Evolutionary conservation across 1,284 basidiomycete species (phyloP), one percentile per base, ranked within the genome.

Genomic region (Sporisorium exsertum): DNA sequence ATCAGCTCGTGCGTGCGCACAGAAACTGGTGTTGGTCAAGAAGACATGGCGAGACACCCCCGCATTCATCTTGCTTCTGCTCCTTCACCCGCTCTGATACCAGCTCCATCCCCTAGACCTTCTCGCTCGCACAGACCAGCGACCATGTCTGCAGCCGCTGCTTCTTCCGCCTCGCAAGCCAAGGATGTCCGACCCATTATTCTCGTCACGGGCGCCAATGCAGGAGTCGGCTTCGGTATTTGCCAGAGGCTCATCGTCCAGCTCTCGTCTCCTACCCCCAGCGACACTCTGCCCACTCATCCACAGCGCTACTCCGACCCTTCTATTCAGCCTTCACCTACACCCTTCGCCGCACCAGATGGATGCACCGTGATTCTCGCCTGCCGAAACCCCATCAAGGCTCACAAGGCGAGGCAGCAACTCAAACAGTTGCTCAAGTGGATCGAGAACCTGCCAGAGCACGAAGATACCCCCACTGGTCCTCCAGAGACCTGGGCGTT

Each of bases 381-480:
- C 15, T 84, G 83, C 56, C 79, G 85, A 4, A 86, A 86, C 47
- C 76, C 81, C 27, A 79, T 84, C 66, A 84, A 85, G 52, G 85
- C 85, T 15, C 80, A 82, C 63, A 73, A 80, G 47, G 85, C 84
- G 1, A 54, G 79, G 33, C 55, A 58, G 27, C 71, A 81, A 42
- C 79, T 86, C 26, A 52, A 80, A 49, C 59, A 65, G 42, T 62
- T 82, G 24, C 62, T 84, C 45, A 61, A 71, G 29, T 77, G 72
- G 58, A 67, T 84, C 52, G 74, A 74, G 52, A 73, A 79, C 35
- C 64, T 82, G 22, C 79, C 80, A 0, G 80, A 81, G 40, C 71
- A 81, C 59, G 69, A 77, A 42, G 74, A 77, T 53, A 79, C 68
- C 18, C 77, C 77, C 3, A 52, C 70, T 24, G 75, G 75, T 12